These are phyloP conservation scores for Desmodesmus armatus DNA, from an alignment of 139 green algal species.

Conservation along the genomic window DNA sequence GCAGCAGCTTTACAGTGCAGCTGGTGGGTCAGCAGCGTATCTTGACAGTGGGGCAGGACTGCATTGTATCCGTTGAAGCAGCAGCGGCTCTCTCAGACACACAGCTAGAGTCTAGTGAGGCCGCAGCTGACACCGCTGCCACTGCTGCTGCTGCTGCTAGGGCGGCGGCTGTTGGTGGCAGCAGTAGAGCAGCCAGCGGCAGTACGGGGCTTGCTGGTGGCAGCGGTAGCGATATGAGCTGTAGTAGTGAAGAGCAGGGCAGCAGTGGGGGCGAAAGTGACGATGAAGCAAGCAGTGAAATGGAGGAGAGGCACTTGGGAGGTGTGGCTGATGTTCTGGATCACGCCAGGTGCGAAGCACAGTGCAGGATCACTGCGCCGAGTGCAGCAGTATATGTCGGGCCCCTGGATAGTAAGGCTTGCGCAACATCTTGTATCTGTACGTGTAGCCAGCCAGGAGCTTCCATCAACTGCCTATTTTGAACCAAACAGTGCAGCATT, in stretches of 20 bases:
- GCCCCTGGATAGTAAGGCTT: neutral
- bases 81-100: too few relatives aligned
- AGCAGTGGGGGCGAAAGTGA: neutral
- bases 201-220: neutral
- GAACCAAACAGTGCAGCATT: neutral
- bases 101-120: neutral
- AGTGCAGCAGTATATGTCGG: neutral
- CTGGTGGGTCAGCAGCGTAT: too few relatives aligned
- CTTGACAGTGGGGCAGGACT: too few relatives aligned
- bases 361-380: neutral
- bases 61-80: too few relatives aligned
- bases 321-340: constrained; percentile 14
- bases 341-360: constrained; percentile 4
- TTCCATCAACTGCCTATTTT: neutral
- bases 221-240: neutral
- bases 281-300: neutral
- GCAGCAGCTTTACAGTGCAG: neutral
- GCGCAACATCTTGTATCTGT: neutral
- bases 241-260: neutral
- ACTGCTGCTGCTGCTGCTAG: neutral
- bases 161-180: neutral
- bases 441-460: neutral
- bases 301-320: neutral
- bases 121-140: neutral
- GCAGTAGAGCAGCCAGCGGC: neutral